Percentiles rank a stretch among this genome's conserved stretches.
These are phyloP conservation scores for Anacardium occidentale DNA, from an alignment of 345 rosid genomes.

Conservation along the genomic window DNA sequence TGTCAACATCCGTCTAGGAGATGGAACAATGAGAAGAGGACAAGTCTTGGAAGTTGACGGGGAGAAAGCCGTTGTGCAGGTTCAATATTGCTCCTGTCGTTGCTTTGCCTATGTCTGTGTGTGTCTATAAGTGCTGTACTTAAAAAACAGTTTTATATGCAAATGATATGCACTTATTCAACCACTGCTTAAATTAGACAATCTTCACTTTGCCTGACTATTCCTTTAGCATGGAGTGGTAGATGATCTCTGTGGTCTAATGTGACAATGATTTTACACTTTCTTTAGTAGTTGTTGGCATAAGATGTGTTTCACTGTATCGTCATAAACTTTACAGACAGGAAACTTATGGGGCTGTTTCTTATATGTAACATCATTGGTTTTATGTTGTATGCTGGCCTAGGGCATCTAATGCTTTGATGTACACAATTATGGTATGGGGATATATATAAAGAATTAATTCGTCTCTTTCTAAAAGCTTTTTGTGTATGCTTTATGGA, in stretches of 20 bases:
- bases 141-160: not conserved
- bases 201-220: not conserved
- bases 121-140: not conserved
- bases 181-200: not conserved
- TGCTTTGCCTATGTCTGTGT: not conserved
- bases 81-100: constrained; percentile 14
- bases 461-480: not conserved
- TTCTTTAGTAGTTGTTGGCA: not conserved
- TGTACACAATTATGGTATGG: not conserved
- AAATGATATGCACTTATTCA: not conserved
- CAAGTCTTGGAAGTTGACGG: constrained; percentile 98
- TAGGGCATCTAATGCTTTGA: not conserved
- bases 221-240: not conserved
- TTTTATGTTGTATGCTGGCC: no score
- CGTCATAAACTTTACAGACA: not conserved
- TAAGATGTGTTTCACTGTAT: not conserved
- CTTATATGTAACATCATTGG: no score
- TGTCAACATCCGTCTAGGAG: constrained; percentile 88
- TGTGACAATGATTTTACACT: not conserved
- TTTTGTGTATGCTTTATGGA: not conserved
- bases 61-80: constrained; percentile 99
- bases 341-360: no score
- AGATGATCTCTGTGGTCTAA: not conserved
- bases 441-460: not conserved
- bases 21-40: constrained; percentile 92